phyloP scores from a whole-genome alignment of 441 rosid genomes.

The Lepidium campestre region DNA sequence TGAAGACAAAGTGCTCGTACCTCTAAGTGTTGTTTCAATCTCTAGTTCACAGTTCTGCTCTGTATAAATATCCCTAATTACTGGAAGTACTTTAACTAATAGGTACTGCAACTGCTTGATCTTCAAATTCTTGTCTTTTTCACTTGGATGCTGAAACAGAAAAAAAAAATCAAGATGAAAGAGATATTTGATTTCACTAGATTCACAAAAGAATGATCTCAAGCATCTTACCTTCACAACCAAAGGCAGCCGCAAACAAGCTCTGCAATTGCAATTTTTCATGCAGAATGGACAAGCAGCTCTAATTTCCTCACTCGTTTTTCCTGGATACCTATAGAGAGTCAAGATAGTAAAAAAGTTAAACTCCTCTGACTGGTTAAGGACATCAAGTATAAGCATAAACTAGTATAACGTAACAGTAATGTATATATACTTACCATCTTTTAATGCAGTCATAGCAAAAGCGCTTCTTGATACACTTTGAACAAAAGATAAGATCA shows the following conservation, averaged over 20 bases:
- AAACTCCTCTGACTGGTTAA: neutral
- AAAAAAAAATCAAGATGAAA: neutral
- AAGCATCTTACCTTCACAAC: neutral
- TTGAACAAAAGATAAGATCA: slow-evolving; percentile 17
- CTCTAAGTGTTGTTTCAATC: slow-evolving; percentile 40
- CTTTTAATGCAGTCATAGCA: slow-evolving; percentile 43
- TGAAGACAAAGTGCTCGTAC: slow-evolving; percentile 25
- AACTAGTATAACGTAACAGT: neutral
- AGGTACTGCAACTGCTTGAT: slow-evolving; percentile 27
- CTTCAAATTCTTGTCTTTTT: slow-evolving; percentile 2
- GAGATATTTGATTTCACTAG: slow-evolving; percentile 37
- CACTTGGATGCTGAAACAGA: slow-evolving; percentile 1
- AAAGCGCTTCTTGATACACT: slow-evolving; percentile 12
- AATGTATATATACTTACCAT: slow-evolving; percentile 38
- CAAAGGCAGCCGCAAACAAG: slow-evolving; percentile 48
- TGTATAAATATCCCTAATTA: slow-evolving; percentile 37
- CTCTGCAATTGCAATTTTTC: slow-evolving; percentile 70
- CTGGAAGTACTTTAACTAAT: slow-evolving; percentile 42
- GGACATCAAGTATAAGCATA: neutral
- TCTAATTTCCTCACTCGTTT: slow-evolving; percentile 40
- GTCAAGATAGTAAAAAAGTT: neutral
- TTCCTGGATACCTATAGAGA: slow-evolving; percentile 57
- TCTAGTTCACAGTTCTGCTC: slow-evolving; percentile 49
- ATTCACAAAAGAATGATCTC: slow-evolving; percentile 23
- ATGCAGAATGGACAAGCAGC: slow-evolving; percentile 64